These are phyloP conservation scores for Sporothrix euskadiensis DNA, from an alignment of 2,329 filamentous ascomycete species.

Conservation along the genomic window DNA sequence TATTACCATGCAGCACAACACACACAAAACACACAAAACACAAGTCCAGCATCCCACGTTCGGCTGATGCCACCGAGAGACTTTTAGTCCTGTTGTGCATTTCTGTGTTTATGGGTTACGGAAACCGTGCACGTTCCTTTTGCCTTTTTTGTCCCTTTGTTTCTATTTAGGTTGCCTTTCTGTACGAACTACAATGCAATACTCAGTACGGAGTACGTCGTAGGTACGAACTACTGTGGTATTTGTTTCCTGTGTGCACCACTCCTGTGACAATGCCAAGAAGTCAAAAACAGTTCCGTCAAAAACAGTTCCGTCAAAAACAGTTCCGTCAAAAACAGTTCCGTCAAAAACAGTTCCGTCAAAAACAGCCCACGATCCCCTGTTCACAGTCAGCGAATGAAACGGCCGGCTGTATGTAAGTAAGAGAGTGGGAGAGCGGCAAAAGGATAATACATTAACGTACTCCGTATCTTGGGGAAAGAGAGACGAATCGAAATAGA, in stretches of 20 bases:
- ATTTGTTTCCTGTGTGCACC: slow-evolving; percentile 13
- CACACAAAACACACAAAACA: neutral
- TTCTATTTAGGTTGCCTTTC: neutral
- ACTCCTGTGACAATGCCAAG: slow-evolving; percentile 22
- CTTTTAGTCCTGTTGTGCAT: neutral
- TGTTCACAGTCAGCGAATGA: neutral
- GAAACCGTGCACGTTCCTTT: neutral
- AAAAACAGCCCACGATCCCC: neutral
- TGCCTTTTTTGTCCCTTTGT: neutral
- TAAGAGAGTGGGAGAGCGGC: neutral
- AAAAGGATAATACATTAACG: neutral
- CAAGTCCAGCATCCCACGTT: neutral
- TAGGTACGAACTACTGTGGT: no score
- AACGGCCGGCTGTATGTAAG: neutral
- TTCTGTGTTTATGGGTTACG: neutral
- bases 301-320: neutral
- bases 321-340: neutral
- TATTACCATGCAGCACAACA: neutral
- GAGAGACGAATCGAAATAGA: neutral
- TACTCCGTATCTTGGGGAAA: neutral
- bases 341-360: neutral
- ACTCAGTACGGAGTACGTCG: no score
- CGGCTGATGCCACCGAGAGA: neutral
- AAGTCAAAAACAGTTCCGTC: neutral
- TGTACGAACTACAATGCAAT: no score